These are phyloP conservation scores for Cystobasidiaceae sp. DNA, from an alignment of 1,284 basidiomycete species.

Conservation along the genomic window DNA sequence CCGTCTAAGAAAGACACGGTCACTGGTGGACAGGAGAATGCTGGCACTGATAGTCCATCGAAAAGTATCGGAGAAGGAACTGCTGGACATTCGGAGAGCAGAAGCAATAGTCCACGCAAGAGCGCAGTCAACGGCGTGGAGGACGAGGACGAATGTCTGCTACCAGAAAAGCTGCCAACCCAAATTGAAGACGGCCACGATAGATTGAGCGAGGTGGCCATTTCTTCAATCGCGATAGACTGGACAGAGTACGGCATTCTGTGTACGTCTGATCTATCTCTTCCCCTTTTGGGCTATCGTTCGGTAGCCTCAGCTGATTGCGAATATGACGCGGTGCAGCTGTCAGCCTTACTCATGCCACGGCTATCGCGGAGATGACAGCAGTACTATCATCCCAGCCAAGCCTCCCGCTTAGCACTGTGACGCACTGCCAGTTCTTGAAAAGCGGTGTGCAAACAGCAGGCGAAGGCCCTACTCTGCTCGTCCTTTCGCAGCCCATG, in stretches of 20 bases:
- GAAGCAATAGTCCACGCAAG: constrained; percentile 9
- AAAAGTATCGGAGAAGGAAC: constrained; percentile 14
- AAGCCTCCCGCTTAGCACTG: too few species aligned
- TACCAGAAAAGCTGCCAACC: constrained; percentile 8
- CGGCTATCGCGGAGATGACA: too few species aligned
- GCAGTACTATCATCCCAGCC: too few species aligned
- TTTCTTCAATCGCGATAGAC: constrained; percentile 1
- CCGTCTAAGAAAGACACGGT: constrained; percentile 1
- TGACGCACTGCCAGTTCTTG: too few species aligned
- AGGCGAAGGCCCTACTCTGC: neutral
- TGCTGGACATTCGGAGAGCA: neutral
- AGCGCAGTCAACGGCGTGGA: neutral
- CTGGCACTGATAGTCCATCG: constrained; percentile 1
- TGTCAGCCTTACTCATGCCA: too few species aligned
- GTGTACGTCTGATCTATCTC: too few species aligned
- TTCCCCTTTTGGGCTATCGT: too few species aligned
- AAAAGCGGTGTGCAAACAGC: neutral
- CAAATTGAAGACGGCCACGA: neutral
- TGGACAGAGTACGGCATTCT: constrained; percentile 16
- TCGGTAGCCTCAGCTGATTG: too few species aligned
- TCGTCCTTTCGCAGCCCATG: neutral
- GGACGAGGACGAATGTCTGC: neutral
- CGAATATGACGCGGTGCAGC: too few species aligned
- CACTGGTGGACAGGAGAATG: neutral
- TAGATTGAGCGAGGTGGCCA: neutral